Percentiles rank a stretch among this genome's conserved stretches.
Evolutionary conservation across 345 rosid species (phyloP).

Genomic region (Aurinia saxatilis): DNA sequence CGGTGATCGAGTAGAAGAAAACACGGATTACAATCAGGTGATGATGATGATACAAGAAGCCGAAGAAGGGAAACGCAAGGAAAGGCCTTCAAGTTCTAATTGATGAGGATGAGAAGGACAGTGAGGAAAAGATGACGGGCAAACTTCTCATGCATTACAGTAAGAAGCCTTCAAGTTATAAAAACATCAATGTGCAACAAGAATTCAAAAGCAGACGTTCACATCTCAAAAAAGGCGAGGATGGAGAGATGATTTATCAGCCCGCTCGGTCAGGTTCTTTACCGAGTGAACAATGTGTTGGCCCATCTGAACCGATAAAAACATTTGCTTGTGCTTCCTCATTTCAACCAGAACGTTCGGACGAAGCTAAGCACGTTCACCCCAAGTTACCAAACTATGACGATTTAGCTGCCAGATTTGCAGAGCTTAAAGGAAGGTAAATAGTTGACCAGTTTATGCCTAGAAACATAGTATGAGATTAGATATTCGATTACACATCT

Average conservation of each 20-base stretch:
- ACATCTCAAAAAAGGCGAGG: constrained; percentile 25
- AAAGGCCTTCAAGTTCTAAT: constrained; percentile 57
- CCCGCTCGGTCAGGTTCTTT: constrained; percentile 65
- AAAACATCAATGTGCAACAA: constrained; percentile 36
- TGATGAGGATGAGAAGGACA: constrained; percentile 56
- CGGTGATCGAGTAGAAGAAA: constrained; percentile 59
- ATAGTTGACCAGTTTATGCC: neutral
- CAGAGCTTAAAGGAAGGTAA: constrained; percentile 76
- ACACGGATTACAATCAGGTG: constrained; percentile 36
- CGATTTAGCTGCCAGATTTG: constrained; percentile 82
- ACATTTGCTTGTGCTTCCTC: constrained; percentile 59
- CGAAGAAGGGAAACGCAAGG: constrained; percentile 60
- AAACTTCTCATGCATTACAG: constrained; percentile 87
- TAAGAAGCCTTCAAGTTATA: constrained; percentile 56
- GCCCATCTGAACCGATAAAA: constrained; percentile 40
- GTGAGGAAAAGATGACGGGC: constrained; percentile 81
- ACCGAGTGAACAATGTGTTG: constrained; percentile 43
- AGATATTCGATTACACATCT: neutral
- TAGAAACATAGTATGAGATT: constrained; percentile 11
- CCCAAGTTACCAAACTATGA: constrained; percentile 94
- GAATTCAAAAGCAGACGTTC: constrained; percentile 48
- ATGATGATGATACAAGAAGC: constrained; percentile 37
- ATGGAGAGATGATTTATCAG: constrained; percentile 33
- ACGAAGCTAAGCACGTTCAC: constrained; percentile 73
- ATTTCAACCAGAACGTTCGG: constrained; percentile 64